These are phyloP conservation scores for Pythium myriotylum DNA, from an alignment of 352 stramenopile species.

Conservation along the genomic window DNA sequence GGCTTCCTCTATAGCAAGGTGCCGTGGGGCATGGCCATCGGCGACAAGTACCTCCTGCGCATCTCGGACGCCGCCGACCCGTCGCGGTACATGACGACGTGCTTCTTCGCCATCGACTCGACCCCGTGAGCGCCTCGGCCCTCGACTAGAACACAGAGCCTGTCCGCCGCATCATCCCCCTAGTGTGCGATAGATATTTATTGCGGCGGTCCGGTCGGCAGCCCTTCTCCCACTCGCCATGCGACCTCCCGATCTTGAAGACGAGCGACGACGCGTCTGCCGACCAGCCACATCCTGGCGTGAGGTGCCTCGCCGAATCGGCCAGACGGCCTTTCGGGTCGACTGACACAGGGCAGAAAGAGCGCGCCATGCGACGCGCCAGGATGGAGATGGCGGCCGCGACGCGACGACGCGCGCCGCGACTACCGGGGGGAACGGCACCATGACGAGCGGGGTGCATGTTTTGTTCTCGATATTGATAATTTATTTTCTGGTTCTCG, in stretches of 20 bases:
- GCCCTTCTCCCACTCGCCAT: conserved; percentile 2
- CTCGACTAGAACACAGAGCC: conserved; percentile 7
- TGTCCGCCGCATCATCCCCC: conserved; percentile 1
- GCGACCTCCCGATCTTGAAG: conserved; percentile 15
- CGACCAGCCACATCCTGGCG: conserved; percentile 1
- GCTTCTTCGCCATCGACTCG: conserved; percentile 73
- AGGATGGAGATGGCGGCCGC: neutral
- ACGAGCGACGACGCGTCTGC: conserved; percentile 17
- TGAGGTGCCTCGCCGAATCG: conserved; percentile 2
- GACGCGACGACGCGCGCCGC: neutral
- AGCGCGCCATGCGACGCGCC: neutral
- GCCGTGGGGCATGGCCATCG: conserved; percentile 82
- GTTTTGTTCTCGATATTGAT: neutral
- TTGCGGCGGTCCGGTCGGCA: conserved; percentile 6
- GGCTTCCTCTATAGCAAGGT: conserved; percentile 74
- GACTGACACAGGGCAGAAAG: neutral
- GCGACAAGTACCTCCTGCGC: conserved; percentile 78
- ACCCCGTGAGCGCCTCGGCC: conserved; percentile 28
- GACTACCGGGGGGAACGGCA: neutral
- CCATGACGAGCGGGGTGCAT: neutral
- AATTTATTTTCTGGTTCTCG: conserved; percentile 1
- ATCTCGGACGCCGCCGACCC: conserved; percentile 47
- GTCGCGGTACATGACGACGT: conserved; percentile 59
- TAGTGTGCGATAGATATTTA: conserved; percentile 9
- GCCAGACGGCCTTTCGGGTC: too few species aligned